Base-by-base conservation (phyloP, 164 flowering plant species). In the Akebia trifoliata region DNA sequence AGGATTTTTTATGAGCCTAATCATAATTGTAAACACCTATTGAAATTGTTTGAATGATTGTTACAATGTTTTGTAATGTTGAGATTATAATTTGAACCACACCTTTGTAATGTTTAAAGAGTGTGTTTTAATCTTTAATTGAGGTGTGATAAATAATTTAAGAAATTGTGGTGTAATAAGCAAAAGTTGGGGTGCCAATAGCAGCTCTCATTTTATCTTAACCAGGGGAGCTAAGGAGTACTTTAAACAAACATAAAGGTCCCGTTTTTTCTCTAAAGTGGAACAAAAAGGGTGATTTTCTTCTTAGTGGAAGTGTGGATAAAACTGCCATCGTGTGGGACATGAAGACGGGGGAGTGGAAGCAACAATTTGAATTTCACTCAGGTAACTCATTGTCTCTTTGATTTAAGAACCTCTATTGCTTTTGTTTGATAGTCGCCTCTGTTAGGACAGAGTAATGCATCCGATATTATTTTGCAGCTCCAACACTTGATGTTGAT, bases 271-370 rank as follows among this genome's bases (percentile, higher is more conserved):
- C 96, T 64, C 70, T 93, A 56, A 93, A 90, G 77, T 93, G 99
- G 99, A 93, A 90, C 81, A 93, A 83, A 78, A 93, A 87, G 68
- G 99, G 99, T 50, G 97, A 93, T 69, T 83, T 71, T 69, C 90
- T 93, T 74, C 92, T 93, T 22, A 93, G 92, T 61, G 99, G 97
- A 53, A 93, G 99, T 63, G 90, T 87, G 42, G 99, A 93, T 73
- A 83, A 79, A 81, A 90, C 97, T 61, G 95, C 97, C 50, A 90
- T 93, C 51, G 97, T 93, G 32, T 93, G 99, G 99, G 99, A 93
- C 65, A 85, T 78, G 43, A 90, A 83, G 77, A 74, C 90, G 34
- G 95, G 86, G 55, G 96, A 86, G 62, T 79, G 83, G 79, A 90
- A 84, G 62, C 99, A 93, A 37, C 95, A 90, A 54, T 93, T 87